phyloP scores from a whole-genome alignment of 768 basidiomycete species.

The Phanerochaete carnosa region DNA sequence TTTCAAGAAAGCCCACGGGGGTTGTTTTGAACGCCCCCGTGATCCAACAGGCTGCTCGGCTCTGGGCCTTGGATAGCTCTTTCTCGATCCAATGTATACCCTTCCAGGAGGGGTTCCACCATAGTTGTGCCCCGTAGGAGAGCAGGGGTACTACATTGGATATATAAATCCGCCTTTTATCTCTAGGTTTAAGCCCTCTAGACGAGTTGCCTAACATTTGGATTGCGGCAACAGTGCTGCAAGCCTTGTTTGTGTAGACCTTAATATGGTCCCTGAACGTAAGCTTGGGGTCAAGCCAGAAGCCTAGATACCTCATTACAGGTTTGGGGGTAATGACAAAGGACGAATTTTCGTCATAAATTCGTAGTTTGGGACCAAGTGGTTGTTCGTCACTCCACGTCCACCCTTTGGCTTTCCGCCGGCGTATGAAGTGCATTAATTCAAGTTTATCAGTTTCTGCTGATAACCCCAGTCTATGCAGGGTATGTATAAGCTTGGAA shows the following conservation, averaged over 20 bases:
- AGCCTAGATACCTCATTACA: conserved; percentile 15
- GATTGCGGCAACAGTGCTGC: conserved; percentile 7
- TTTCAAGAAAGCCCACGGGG: conserved; percentile 12
- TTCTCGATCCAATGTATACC: conserved; percentile 1
- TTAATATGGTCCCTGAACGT: conserved; percentile 9
- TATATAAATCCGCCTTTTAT: conserved; percentile 16
- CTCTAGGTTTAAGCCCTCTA: conserved; percentile 10
- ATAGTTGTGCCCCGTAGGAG: conserved; percentile 16
- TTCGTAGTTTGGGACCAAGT: neutral
- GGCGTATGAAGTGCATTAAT: conserved; percentile 13
- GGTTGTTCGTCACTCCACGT: neutral
- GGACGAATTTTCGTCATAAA: conserved; percentile 1
- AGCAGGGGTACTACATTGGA: conserved; percentile 15
- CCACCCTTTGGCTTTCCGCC: neutral
- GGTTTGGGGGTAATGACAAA: neutral
- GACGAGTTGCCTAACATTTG: conserved; percentile 17
- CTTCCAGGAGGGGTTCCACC: conserved; percentile 15
- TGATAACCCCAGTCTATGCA: conserved; percentile 4
- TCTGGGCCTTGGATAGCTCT: conserved; percentile 14
- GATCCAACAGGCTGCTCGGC: conserved; percentile 14
- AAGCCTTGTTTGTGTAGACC: conserved; percentile 12
- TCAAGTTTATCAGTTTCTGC: conserved; percentile 11
- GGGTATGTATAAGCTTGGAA: neutral
- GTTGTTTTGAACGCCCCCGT: conserved; percentile 15
- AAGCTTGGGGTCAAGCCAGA: conserved; percentile 15